phyloP scores from a whole-genome alignment of 1,284 basidiomycete genomes.

The Leccinum pallidistipes region DNA sequence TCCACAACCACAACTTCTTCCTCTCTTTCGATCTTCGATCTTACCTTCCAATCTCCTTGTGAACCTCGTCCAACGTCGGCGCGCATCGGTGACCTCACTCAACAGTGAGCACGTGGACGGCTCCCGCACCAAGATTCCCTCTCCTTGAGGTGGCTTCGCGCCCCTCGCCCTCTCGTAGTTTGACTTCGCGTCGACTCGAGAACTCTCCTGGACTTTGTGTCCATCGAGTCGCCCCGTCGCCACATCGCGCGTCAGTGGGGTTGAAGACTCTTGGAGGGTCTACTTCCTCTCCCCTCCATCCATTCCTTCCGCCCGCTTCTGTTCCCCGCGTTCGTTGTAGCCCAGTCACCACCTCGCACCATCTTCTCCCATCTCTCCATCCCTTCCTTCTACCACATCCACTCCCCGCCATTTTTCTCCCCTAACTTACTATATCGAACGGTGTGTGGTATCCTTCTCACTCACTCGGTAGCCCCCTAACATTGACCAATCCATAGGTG shows the following conservation, averaged over 20 bases:
- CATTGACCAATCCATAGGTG: neutral
- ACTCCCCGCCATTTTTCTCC: too few relatives aligned
- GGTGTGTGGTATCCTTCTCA: neutral
- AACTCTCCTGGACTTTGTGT: neutral
- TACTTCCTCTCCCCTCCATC: too few relatives aligned
- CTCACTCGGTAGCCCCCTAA: neutral
- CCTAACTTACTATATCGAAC: neutral
- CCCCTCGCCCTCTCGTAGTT: neutral
- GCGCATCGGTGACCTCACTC: too few relatives aligned
- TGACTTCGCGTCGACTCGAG: neutral
- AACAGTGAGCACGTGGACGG: too few relatives aligned
- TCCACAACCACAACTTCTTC: too few relatives aligned
- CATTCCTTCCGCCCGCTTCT: too few relatives aligned
- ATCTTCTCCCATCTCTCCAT: neutral
- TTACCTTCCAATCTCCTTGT: too few relatives aligned
- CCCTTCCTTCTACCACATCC: neutral
- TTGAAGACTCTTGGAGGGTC: neutral
- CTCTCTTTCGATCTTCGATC: too few relatives aligned
- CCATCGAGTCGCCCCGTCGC: constrained; percentile 2
- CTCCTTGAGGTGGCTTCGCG: neutral
- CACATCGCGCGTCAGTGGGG: neutral
- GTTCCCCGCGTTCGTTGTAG: too few relatives aligned
- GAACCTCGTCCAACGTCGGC: too few relatives aligned
- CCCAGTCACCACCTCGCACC: neutral
- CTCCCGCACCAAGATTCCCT: neutral